A percentile compares a stretch with the other conserved stretches of the same genome.
phyloP scores from a whole-genome alignment of 352 stramenopile species.

The Globisporangium polare region DNA sequence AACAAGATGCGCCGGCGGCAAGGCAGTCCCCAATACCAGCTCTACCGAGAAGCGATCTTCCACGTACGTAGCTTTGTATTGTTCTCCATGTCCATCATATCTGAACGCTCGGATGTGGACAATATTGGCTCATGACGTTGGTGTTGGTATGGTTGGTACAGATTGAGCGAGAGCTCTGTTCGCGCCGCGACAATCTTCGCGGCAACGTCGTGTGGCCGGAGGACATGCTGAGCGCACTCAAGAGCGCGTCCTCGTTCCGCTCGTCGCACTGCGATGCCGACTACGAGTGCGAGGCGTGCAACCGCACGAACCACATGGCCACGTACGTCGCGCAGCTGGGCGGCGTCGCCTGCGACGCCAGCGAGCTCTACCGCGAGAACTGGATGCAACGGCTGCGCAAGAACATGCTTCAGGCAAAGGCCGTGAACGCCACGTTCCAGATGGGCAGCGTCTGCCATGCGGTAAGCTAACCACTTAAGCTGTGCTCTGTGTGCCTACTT shows the following conservation, averaged over 20 bases:
- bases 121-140: neutral
- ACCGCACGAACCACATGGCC: slow-evolving; percentile 59
- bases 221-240: slow-evolving; percentile 56
- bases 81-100: neutral
- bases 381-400: slow-evolving; percentile 61
- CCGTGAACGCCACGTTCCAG: slow-evolving; percentile 41
- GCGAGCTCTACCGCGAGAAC: slow-evolving; percentile 52
- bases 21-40: slow-evolving; percentile 32
- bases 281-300: slow-evolving; percentile 71
- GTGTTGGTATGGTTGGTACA: slow-evolving; percentile 13
- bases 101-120: neutral
- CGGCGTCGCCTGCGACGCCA: slow-evolving; percentile 60
- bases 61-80: slow-evolving; percentile 40
- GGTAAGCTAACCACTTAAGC: slow-evolving; percentile 24
- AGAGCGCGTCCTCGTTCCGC: slow-evolving; percentile 34
- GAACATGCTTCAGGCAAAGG: slow-evolving; percentile 23
- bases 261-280: slow-evolving; percentile 27
- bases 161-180: slow-evolving; percentile 74
- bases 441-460: slow-evolving; percentile 79
- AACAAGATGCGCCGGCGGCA: slow-evolving; percentile 42
- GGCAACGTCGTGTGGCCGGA: slow-evolving; percentile 68
- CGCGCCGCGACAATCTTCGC: slow-evolving; percentile 60
- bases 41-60: slow-evolving; percentile 51
- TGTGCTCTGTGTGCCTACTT: neutral
- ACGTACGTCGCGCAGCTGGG: slow-evolving; percentile 52